Evolutionary conservation across 2,329 filamentous ascomycete species (phyloP), one percentile per base, ranked within the genome.

Genomic region (Fusarium ambrosium): DNA sequence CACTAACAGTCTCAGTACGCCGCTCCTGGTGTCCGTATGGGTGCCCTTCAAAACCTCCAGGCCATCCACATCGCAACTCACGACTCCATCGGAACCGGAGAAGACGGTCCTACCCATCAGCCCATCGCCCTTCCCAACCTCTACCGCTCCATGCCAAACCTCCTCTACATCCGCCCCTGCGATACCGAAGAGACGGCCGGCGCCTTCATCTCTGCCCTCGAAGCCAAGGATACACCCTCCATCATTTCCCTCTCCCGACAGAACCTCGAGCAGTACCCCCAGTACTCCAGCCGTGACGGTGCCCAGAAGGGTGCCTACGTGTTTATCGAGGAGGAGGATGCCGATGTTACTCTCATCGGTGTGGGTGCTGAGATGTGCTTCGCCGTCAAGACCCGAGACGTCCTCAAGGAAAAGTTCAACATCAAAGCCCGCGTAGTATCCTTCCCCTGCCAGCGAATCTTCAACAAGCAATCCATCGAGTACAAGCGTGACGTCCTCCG

Each of bases 91-190:
- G 90, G 87, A 22, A 88, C 85, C 41, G 90, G 90, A 2, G 87
- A 92, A 72, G 87, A 92, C 71, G 90, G 90, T 0, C 90, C 89
- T 0, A 92, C 90, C 0, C 90, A 92, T 72, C 90, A 92, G 78
- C 90, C 90, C 3, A 87, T 92, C 34, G 90, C 87, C 39, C 82
- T 92, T 0, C 86, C 87, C 11, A 80, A 86, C 0, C 82, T 92
- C 3, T 92, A 89, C 78, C 87, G 90, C 6, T 87, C 89, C 27
- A 92, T 92, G 89, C 90, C 90, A 0, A 91, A 91, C 68, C 71
- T 92, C 0, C 81, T 89, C 1, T 91, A 91, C 78, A 89, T 92
- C 65, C 87, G 90, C 0, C 90, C 90, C 0, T 85, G 85, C 56
- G 90, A 92, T 70, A 86, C 84, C 56, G 89, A 92, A 75, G 90